Conservation (phyloP, 2,329 filamentous ascomycete species). For the Exophiala aquamarina region DNA sequence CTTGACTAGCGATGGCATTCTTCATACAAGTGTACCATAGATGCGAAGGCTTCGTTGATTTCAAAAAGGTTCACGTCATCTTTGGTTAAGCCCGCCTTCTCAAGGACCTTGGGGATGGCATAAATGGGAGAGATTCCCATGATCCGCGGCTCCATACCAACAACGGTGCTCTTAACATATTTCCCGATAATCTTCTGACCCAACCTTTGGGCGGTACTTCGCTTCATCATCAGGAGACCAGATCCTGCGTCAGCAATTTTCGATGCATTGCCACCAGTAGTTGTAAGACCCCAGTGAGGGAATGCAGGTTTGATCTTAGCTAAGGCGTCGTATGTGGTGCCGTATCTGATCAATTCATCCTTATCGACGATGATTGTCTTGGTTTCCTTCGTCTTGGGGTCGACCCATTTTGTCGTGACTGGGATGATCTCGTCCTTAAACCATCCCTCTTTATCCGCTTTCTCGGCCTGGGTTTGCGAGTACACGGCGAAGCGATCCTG, state of each 20-base stretch:
- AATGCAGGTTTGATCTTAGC: conserved; percentile 86
- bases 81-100: conserved; percentile 71
- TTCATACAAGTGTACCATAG: conserved; percentile 51
- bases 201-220: conserved; percentile 79
- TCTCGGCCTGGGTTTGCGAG: conserved; percentile 82
- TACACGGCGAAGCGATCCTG: conserved; percentile 85
- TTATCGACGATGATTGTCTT: conserved; percentile 74
- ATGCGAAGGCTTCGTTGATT: conserved; percentile 95
- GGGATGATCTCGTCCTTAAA: conserved; percentile 93
- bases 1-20: background rate
- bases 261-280: conserved; percentile 87
- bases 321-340: conserved; percentile 79
- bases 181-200: conserved; percentile 90
- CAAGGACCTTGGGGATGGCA: conserved; percentile 75
- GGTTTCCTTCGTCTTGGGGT: conserved; percentile 73
- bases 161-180: conserved; percentile 85
- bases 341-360: conserved; percentile 85
- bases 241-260: conserved; percentile 87
- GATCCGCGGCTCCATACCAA: conserved; percentile 84
- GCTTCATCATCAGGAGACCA: conserved; percentile 88
- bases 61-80: conserved; percentile 86
- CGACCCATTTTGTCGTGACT: conserved; percentile 76
- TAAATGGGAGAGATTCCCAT: conserved; percentile 64
- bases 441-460: conserved; percentile 82
- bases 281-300: conserved; percentile 78